Evolutionary conservation across 345 rosid species (phyloP), one percentile per base, ranked within the genome.

Genomic region (Boechera divaricarpa): DNA sequence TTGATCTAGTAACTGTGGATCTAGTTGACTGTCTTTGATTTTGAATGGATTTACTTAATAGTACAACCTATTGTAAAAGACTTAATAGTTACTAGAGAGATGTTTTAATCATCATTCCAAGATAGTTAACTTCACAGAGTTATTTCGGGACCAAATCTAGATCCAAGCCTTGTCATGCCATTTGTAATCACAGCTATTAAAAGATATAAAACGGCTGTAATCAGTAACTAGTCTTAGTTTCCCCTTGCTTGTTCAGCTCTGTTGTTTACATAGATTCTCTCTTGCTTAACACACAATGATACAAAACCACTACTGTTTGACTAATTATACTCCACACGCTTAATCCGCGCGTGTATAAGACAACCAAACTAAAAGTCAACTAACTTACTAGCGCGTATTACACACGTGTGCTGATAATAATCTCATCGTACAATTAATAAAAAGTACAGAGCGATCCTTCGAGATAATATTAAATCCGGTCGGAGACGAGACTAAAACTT

Each of bases 341-440:
- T 11, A 4, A 29, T 4, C 29, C 4, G 36, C 3, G 5, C 76
- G 62, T 72, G 53, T 0, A 38, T 28, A 10, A 7, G 5, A 36
- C 18, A 44, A 32, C 0, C 13, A 8, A 69, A n/a, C 42, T 7
- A 77, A 56, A 72, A 72, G 51, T 67, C 68, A 70, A 64, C 62
- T 47, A 48, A 65, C 60, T 47, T 36, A 77, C 7, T n/a, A 63
- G 77, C 77, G 72, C 72, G 72, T 70, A 67, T 0, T 16, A 2
- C 1, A 1, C 76, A 77, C 80, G 42, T 36, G 38, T 35, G 24
- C 10, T 33, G 41, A 42, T 41, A 6, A 26, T 53, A 6, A 28
- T 55, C 53, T 70, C 60, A 28, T 77, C 53, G 16, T 45, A 6
- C n/a, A 54, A 21, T 1, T 21, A 21, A 21, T 21, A 21, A 21